Percentiles rank a stretch among this genome's conserved stretches.
Evolutionary conservation across 2,329 filamentous ascomycete species (phyloP).

Genomic region (Coniochaeta hoffmannii): DNA sequence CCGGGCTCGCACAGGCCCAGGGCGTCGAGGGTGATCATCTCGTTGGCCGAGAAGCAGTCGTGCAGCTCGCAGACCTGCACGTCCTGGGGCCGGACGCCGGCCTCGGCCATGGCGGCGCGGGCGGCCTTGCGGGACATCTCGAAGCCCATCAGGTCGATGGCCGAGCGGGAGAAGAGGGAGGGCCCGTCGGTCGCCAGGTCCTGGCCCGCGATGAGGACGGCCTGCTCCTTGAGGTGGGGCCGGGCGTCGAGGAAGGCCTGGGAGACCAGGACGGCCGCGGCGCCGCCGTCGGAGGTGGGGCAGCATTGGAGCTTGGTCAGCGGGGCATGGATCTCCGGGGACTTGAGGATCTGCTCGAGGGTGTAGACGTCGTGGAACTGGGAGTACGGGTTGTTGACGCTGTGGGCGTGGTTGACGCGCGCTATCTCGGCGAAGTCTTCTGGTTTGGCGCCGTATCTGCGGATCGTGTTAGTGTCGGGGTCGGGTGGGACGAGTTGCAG

Average conservation of each 20-base stretch:
- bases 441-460: constrained; percentile 70
- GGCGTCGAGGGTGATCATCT: constrained; percentile 85
- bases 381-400: constrained; percentile 89
- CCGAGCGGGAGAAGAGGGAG: constrained; percentile 66
- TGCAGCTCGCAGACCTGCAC: constrained; percentile 86
- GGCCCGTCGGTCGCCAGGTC: constrained; percentile 78
- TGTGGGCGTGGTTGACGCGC: constrained; percentile 88
- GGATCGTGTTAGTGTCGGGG: constrained; percentile 8
- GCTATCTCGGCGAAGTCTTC: constrained; percentile 94
- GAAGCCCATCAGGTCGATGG: constrained; percentile 86
- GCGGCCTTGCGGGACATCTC: constrained; percentile 74
- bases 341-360: constrained; percentile 68
- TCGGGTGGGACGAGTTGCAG: background rate
- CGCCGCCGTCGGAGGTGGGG: constrained; percentile 88
- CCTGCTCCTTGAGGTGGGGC: constrained; percentile 73
- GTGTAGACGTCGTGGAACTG: constrained; percentile 94
- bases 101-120: constrained; percentile 63
- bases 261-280: constrained; percentile 82
- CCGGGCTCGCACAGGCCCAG: constrained; percentile 71
- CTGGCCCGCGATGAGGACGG: constrained; percentile 86
- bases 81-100: constrained; percentile 59
- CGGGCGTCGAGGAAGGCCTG: constrained; percentile 80
- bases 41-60: constrained; percentile 94
- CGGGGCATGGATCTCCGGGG: constrained; percentile 74
- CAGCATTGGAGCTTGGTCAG: constrained; percentile 98